Conservation (phyloP, 2,329 filamentous ascomycete genomes). For the Verticillium isaacii region DNA sequence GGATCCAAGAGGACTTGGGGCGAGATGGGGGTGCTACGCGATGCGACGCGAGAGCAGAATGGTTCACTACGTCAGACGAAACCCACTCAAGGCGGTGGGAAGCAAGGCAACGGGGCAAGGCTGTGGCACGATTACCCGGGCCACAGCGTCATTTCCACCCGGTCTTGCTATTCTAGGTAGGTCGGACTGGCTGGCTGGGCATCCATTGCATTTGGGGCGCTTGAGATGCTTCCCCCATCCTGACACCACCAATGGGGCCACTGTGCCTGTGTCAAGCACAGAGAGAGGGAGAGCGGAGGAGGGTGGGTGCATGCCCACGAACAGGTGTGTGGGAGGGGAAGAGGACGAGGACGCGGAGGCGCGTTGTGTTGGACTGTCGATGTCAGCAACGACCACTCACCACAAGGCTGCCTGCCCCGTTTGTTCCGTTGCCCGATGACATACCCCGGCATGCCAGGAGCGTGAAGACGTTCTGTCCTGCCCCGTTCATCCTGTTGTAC, state of each 20-base stretch:
- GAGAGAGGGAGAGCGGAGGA: not conserved
- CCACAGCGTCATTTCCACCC: not conserved
- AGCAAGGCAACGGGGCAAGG: not conserved
- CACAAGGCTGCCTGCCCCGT: not conserved
- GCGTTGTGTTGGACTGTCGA: not conserved
- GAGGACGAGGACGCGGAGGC: not conserved
- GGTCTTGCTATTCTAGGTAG: not conserved
- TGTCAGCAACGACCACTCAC: not conserved
- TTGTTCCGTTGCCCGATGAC: not conserved
- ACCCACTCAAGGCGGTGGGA: not conserved
- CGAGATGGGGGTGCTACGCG: not conserved
- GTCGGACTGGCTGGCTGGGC: not conserved
- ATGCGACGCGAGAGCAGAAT: not conserved
- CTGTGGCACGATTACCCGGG: not conserved
- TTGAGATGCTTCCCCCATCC: not conserved
- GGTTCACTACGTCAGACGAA: constrained; percentile 11
- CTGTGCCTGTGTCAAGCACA: not conserved
- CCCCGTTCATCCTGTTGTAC: too few relatives aligned
- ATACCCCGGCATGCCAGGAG: not conserved
- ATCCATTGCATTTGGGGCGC: not conserved
- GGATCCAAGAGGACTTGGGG: not conserved
- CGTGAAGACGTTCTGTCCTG: too few relatives aligned
- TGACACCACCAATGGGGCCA: not conserved
- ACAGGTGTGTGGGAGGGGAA: not conserved
- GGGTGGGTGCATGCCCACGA: not conserved